phyloP scores from a whole-genome alignment of 257 asterid genomes.

The Rhazya stricta region DNA sequence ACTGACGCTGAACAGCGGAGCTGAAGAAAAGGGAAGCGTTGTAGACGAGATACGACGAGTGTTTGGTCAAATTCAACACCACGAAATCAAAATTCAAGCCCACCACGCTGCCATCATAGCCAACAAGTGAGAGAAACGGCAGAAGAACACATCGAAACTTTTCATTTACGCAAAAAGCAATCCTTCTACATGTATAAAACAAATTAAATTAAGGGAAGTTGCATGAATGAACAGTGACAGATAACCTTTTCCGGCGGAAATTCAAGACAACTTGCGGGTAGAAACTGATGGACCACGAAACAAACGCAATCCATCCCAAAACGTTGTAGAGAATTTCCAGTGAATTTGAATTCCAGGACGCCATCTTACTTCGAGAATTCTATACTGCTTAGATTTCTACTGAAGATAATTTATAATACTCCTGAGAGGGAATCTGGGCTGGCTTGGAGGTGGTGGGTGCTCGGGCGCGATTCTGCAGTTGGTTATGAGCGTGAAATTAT shows the following conservation, averaged over 20 bases:
- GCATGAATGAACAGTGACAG: neutral
- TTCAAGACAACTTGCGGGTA: constrained; percentile 79
- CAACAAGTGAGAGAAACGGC: neutral
- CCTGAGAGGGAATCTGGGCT: neutral
- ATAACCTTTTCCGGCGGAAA: constrained; percentile 77
- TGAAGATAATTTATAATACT: neutral
- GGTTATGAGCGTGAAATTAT: neutral
- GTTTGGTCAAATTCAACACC: constrained; percentile 80
- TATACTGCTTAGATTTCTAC: neutral
- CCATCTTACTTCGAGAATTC: constrained; percentile 25
- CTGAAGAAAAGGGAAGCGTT: constrained; percentile 84
- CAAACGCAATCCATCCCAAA: constrained; percentile 80
- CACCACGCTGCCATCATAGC: constrained; percentile 53
- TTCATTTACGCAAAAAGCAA: neutral
- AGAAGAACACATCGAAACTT: neutral
- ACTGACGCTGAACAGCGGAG: constrained; percentile 67
- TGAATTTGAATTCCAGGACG: constrained; percentile 67
- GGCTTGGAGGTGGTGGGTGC: neutral
- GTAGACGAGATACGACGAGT: constrained; percentile 82
- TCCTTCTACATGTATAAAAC: neutral
- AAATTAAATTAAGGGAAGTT: neutral
- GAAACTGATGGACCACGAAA: constrained; percentile 88
- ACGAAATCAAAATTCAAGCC: constrained; percentile 91
- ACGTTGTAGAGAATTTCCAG: constrained; percentile 61
- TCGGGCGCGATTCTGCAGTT: neutral